phyloP scores from a whole-genome alignment of 2,329 filamentous ascomycete genomes.

The Chrysoporthe puriensis region DNA sequence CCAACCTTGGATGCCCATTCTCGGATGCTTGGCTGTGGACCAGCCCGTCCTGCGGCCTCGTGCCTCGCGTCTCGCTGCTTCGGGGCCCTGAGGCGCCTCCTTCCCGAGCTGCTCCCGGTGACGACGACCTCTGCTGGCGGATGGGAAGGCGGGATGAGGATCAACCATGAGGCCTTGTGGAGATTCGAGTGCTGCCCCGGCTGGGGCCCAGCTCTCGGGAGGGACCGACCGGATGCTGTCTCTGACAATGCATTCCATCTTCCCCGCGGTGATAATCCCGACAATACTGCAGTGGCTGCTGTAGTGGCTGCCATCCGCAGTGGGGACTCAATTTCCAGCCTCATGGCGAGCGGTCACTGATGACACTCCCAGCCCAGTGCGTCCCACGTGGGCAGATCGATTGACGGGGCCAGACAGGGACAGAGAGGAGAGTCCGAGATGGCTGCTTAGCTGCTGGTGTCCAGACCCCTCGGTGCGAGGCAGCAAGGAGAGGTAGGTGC shows the following conservation, averaged over 20 bases:
- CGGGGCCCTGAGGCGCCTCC: neutral
- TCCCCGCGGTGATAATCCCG: too few species aligned
- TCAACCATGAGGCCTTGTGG: neutral
- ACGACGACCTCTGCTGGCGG: too few species aligned
- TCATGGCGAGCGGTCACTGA: neutral
- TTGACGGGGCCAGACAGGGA: neutral
- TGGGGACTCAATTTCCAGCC: neutral
- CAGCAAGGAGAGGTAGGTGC: neutral
- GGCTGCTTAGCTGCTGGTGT: neutral
- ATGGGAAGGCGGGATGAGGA: too few species aligned
- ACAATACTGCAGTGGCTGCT: neutral
- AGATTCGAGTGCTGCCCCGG: neutral
- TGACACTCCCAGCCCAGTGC: neutral
- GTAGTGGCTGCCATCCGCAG: neutral
- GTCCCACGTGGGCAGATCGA: slow-evolving; percentile 14
- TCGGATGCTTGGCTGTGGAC: neutral
- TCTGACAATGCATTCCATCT: neutral
- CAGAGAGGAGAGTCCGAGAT: neutral
- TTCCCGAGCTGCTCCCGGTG: too few species aligned
- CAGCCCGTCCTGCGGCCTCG: neutral
- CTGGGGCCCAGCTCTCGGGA: neutral
- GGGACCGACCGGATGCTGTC: slow-evolving; percentile 3
- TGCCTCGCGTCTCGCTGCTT: neutral
- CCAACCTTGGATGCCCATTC: neutral
- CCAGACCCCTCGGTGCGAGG: neutral